A percentile compares a stretch with the other conserved stretches of the same genome.
Evolutionary conservation across 2,329 filamentous ascomycete species (phyloP).

Genomic region (Aureobasidium sp.): DNA sequence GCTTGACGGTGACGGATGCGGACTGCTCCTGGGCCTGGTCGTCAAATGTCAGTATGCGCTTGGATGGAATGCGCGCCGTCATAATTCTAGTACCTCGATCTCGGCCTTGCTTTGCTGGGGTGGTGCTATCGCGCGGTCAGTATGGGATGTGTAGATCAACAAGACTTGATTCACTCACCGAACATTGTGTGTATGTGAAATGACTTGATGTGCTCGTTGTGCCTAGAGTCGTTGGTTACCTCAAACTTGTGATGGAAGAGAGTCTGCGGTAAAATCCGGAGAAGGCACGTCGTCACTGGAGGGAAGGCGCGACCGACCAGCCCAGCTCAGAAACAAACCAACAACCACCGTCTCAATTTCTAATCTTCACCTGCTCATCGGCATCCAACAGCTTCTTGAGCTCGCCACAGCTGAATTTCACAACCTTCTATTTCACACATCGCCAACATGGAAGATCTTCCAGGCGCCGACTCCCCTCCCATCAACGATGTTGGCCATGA

Average conservation of each 20-base stretch:
- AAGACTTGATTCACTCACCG: background rate
- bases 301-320: background rate
- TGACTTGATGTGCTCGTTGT: background rate
- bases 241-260: background rate
- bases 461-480: slow-evolving; percentile 25
- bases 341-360: background rate
- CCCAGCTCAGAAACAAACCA: background rate
- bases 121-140: slow-evolving; percentile 44
- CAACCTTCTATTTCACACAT: background rate
- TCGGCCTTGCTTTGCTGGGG: slow-evolving; percentile 63
- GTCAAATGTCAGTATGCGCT: slow-evolving; percentile 2
- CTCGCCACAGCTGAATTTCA: background rate
- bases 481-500: slow-evolving; percentile 31
- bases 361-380: too few relatives aligned
- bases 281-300: slow-evolving; percentile 6
- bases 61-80: background rate
- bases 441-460: slow-evolving; percentile 15
- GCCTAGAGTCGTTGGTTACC: background rate
- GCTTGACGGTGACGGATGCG: slow-evolving; percentile 59
- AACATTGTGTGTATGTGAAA: background rate
- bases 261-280: slow-evolving; percentile 7
- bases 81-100: slow-evolving; percentile 40
- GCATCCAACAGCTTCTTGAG: background rate
- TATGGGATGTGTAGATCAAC: background rate
- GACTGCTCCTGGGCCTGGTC: slow-evolving; percentile 51